phyloP scores from a whole-genome alignment of 2,329 filamentous ascomycete species.

The Aspergillus luchuensis region DNA sequence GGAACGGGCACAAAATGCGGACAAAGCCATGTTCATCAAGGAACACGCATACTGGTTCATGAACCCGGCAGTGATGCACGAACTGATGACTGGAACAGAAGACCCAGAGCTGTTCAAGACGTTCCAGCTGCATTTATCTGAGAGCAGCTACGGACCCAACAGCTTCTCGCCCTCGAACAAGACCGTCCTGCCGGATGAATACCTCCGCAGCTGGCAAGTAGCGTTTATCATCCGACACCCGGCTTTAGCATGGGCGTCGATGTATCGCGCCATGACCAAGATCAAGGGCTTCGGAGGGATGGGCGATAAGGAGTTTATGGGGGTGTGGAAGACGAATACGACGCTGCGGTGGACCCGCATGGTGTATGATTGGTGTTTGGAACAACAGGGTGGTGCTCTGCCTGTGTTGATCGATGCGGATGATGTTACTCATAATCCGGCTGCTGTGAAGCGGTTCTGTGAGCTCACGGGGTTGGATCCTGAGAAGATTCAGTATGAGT shows the following conservation, averaged over 20 bases:
- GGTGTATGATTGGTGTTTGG: conserved; percentile 40
- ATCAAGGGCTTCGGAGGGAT: conserved; percentile 18
- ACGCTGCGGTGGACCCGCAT: conserved; percentile 34
- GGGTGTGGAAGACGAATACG: conserved; percentile 26
- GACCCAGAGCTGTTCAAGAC: conserved; percentile 8
- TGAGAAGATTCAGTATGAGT: conserved; percentile 33
- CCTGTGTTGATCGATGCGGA: conserved; percentile 43
- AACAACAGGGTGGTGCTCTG: conserved; percentile 22
- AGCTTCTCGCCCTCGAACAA: conserved; percentile 25
- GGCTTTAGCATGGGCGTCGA: conserved; percentile 42
- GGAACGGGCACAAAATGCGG: conserved; percentile 21
- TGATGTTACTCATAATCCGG: conserved; percentile 39
- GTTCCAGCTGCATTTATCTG: conserved; percentile 15
- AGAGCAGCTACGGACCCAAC: not conserved
- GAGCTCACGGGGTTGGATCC: conserved; percentile 38
- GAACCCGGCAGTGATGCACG: conserved; percentile 17
- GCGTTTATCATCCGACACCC: conserved; percentile 46
- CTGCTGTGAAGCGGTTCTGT: conserved; percentile 32
- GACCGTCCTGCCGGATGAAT: conserved; percentile 40
- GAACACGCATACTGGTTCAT: conserved; percentile 36
- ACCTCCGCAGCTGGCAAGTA: conserved; percentile 36
- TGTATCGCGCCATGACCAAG: conserved; percentile 35
- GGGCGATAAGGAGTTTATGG: conserved; percentile 19
- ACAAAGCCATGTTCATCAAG: conserved; percentile 37
- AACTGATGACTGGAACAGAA: not conserved